Conservation (phyloP, 116 monocot genomes). For the Zostera marina region DNA sequence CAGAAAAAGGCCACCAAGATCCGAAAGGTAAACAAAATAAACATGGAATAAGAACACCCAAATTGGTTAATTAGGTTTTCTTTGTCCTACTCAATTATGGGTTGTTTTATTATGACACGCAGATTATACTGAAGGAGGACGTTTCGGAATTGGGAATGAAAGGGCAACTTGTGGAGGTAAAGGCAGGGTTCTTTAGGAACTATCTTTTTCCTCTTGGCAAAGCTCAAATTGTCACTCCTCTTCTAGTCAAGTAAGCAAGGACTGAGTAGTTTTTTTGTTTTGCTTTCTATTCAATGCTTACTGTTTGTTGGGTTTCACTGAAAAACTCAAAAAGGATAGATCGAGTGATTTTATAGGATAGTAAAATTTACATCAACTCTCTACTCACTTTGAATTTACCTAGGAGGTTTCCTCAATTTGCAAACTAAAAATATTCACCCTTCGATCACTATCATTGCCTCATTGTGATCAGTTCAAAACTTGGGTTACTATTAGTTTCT, state of each 20-base stretch:
- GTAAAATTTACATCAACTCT: too few relatives aligned
- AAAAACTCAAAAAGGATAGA: too few relatives aligned
- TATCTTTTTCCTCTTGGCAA: slow-evolving; percentile 74
- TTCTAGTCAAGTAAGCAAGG: slow-evolving; percentile 70
- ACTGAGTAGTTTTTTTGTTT: neutral
- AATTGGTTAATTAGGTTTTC: neutral
- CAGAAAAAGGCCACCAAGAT: slow-evolving; percentile 79
- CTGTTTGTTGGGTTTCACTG: neutral
- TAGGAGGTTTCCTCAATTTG: too few relatives aligned
- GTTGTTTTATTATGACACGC: neutral
- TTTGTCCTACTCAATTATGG: neutral
- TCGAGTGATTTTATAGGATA: too few relatives aligned
- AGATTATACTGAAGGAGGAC: slow-evolving; percentile 92
- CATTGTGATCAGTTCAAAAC: too few relatives aligned
- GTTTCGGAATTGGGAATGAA: slow-evolving; percentile 60
- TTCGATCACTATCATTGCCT: too few relatives aligned
- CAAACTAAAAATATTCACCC: too few relatives aligned
- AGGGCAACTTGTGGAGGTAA: slow-evolving; percentile 67
- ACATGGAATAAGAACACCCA: neutral
- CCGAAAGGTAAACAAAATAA: slow-evolving; percentile 21
- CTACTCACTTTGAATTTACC: neutral
- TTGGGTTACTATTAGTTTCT: too few relatives aligned
- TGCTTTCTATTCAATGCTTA: neutral
- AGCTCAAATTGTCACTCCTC: slow-evolving; percentile 62
- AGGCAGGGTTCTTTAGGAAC: slow-evolving; percentile 80